These are phyloP conservation scores for Chaetomium olivaceum DNA, from an alignment of 2,329 filamentous ascomycete genomes.

Conservation along the genomic window DNA sequence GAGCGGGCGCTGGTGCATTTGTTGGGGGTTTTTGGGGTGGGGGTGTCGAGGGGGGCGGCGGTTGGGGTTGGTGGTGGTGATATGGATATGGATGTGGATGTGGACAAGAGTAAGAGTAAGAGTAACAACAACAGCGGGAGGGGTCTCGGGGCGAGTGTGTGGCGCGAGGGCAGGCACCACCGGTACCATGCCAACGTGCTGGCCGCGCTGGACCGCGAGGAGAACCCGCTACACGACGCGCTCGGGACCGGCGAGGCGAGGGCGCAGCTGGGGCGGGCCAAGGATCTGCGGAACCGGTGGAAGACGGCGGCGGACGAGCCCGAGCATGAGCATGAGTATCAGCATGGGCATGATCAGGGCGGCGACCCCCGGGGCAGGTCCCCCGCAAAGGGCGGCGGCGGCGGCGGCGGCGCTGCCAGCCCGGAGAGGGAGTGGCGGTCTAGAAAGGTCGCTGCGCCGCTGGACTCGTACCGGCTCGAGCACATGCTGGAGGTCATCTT, in stretches of 20 bases:
- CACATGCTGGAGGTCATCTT: conserved; percentile 60
- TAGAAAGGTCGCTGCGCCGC: conserved; percentile 35
- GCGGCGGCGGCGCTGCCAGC: not conserved
- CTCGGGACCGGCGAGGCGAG: conserved; percentile 58
- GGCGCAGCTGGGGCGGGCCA: conserved; percentile 63
- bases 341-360: conserved; percentile 28
- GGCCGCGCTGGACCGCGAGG: conserved; percentile 56
- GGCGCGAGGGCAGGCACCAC: conserved; percentile 29
- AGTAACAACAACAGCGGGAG: conserved; percentile 8
- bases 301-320: conserved; percentile 63
- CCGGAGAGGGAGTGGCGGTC: conserved; percentile 4
- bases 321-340: conserved; percentile 33
- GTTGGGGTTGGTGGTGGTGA: not conserved
- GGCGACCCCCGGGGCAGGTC: not conserved
- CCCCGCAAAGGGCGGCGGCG: not conserved
- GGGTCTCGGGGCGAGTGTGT: conserved; percentile 15
- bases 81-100: not conserved
- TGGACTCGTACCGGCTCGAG: conserved; percentile 63
- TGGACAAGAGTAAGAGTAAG: not conserved
- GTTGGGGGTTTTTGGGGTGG: conserved; percentile 63
- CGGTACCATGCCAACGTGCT: conserved; percentile 72
- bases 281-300: conserved; percentile 71
- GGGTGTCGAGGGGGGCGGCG: conserved; percentile 38
- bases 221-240: conserved; percentile 56
- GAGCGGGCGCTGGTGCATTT: conserved; percentile 70